Base-by-base conservation (phyloP, 2,329 filamentous ascomycete species). In the Ascochyta rabiei region DNA sequence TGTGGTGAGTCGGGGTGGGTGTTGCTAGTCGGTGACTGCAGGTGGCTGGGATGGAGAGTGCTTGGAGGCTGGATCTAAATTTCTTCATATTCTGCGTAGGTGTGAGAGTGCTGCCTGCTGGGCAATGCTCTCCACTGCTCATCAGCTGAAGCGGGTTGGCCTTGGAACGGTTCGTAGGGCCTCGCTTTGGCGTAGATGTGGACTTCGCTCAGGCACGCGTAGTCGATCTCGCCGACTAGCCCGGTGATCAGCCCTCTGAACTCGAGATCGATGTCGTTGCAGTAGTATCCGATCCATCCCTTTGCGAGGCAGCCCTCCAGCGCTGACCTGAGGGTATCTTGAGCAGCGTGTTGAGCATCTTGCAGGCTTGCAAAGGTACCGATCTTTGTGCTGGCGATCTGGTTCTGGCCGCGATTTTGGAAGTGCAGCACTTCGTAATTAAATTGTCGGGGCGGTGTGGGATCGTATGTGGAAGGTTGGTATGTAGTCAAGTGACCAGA, bases 351-450 rank as follows among this genome's bases (percentile, higher is more conserved):
- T 8, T 53, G 43, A 6, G 50, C 43, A 18, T 33, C 18, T 19
- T 38, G 18, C n/a, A 53, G 37, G 4, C 28, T 47, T 6, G 31
- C 2, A 15, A 37, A 53, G 15, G 19, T 26, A 8, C 50, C 38
- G 21, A 43, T n/a, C 2, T 18, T 42, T 10, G 19, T 48, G 15
- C n/a, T 7, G n/a, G 31, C 23, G 6, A 48, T 10, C 6, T 21
- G 30, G n/a, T 13, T 19, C 9, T 33, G 24, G 16, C 31, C 19
- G 26, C 7, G 15, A 13, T 43, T 34, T 26, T 43, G 23, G 16
- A 33, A 38, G 16, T 42, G 50, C 8, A 21, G 34, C 4, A 48
- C 24, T 28, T 48, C 30, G 31, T 43, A 53, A 24, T 53, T 23
- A 10, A 23, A 15, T 28, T 37, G 30, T 42, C 21, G 31, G 38